A percentile compares a stretch with the other conserved stretches of the same genome.
Conservation (phyloP, 2,329 filamentous ascomycete genomes). For the Bipolaris oryzae region DNA sequence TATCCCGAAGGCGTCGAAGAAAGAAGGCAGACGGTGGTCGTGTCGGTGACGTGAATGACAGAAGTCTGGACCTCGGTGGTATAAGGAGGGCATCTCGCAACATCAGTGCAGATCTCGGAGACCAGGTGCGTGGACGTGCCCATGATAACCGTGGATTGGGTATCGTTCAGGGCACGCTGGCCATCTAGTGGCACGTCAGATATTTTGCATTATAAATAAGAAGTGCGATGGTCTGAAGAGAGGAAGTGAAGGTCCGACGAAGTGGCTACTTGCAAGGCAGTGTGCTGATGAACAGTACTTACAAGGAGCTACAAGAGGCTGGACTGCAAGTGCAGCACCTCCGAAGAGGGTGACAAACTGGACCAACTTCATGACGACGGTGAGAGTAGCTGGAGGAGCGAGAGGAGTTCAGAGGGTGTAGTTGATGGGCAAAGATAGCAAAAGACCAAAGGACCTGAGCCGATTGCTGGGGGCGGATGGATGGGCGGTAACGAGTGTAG, state of each 20-base stretch:
- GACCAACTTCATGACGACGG: conserved; percentile 35
- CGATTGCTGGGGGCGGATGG: conserved; percentile 15
- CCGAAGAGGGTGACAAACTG: conserved; percentile 33
- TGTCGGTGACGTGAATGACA: conserved; percentile 43
- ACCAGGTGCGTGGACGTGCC: conserved; percentile 49
- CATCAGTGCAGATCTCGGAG: conserved; percentile 47
- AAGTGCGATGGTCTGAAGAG: neutral
- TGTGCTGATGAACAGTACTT: conserved; percentile 13
- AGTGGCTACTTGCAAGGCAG: neutral
- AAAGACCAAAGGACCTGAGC: conserved; percentile 16
- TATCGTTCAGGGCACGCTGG: conserved; percentile 27
- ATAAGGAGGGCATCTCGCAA: conserved; percentile 45
- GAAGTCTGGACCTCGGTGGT: conserved; percentile 48
- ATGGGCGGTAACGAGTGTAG: conserved; percentile 35
- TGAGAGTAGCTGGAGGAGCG: conserved; percentile 20
- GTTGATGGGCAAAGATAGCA: conserved; percentile 22
- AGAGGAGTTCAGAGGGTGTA: conserved; percentile 22
- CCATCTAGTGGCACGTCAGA: conserved; percentile 19
- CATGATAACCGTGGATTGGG: conserved; percentile 48
- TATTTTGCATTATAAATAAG: neutral
- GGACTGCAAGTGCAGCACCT: conserved; percentile 28
- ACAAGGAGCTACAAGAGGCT: conserved; percentile 29
- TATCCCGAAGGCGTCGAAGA: conserved; percentile 25
- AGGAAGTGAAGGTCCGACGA: neutral
- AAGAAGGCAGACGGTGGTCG: conserved; percentile 52